Evolutionary conservation across 1,284 basidiomycete species (phyloP).

Genomic region (Xanthoconium separans): DNA sequence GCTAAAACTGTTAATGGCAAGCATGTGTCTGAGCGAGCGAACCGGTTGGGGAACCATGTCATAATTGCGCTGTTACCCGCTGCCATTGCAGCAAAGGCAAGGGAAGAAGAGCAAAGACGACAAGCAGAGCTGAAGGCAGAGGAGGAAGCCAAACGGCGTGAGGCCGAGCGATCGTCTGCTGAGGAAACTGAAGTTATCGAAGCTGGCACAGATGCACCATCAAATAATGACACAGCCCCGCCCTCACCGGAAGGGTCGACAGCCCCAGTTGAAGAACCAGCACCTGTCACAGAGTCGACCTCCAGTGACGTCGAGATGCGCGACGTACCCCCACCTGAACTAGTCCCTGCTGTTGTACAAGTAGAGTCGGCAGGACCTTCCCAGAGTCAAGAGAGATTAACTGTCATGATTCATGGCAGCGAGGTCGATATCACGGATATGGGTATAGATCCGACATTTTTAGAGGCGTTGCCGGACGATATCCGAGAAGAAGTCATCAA

Average conservation of each 20-base stretch:
- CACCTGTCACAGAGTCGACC: conserved; percentile 13
- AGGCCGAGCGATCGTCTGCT: conserved; percentile 23
- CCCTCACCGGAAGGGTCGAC: conserved; percentile 8
- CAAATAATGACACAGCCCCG: conserved; percentile 14
- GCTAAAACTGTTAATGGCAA: conserved; percentile 78
- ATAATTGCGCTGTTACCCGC: conserved; percentile 80
- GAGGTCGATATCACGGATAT: conserved; percentile 99
- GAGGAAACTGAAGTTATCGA: conserved; percentile 31
- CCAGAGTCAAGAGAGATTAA: conserved; percentile 56
- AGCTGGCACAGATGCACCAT: conserved; percentile 9
- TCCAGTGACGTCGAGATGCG: conserved; percentile 30
- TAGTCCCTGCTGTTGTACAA: conserved; percentile 9
- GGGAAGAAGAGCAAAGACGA: conserved; percentile 51
- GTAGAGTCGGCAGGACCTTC: conserved; percentile 34
- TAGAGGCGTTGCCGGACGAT: conserved; percentile 97
- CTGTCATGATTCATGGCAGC: conserved; percentile 87
- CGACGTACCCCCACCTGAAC: conserved; percentile 21
- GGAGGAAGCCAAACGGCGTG: conserved; percentile 35
- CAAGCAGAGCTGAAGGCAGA: conserved; percentile 44
- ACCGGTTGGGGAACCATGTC: conserved; percentile 72
- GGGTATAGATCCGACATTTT: conserved; percentile 97
- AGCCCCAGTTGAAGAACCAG: conserved; percentile 8
- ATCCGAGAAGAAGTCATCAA: conserved; percentile 99
- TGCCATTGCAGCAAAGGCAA: conserved; percentile 61
- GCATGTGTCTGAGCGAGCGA: conserved; percentile 66